These are phyloP conservation scores for Globisporangium cylindrosporum DNA, from an alignment of 352 stramenopile species.

Conservation along the genomic window DNA sequence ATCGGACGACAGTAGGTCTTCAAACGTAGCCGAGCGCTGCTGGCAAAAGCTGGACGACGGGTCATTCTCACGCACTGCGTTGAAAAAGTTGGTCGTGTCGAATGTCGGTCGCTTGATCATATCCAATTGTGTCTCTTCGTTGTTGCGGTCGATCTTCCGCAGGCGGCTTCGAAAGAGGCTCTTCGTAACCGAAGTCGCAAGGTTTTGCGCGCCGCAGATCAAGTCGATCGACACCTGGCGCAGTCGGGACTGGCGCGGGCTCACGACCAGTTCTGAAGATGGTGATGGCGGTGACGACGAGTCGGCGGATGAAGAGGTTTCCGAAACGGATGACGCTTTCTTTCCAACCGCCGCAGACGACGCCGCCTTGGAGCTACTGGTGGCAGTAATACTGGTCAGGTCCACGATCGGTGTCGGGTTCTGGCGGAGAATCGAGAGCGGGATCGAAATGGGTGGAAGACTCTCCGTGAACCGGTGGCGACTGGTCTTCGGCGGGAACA, in stretches of 20 bases:
- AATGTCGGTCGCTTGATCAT: conserved; percentile 62
- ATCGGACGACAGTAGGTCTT: conserved; percentile 73
- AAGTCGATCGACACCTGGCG: conserved; percentile 74
- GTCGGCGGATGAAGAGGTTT: background rate
- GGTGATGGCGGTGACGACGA: background rate
- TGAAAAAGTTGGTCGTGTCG: conserved; percentile 73
- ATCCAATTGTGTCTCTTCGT: conserved; percentile 57
- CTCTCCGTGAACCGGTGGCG: conserved; percentile 80
- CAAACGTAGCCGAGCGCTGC: conserved; percentile 71
- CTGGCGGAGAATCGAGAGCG: conserved; percentile 65
- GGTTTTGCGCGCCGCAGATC: conserved; percentile 69
- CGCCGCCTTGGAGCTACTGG: background rate
- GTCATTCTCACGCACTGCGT: conserved; percentile 80
- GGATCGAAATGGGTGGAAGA: conserved; percentile 79
- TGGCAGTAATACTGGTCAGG: conserved; percentile 14
- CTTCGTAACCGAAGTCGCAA: conserved; percentile 69
- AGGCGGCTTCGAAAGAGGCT: conserved; percentile 70
- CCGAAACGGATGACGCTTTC: conserved; percentile 7
- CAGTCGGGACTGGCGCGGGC: conserved; percentile 32
- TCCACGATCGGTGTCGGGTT: conserved; percentile 51
- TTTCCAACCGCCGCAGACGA: conserved; percentile 7
- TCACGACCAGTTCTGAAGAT: conserved; percentile 3
- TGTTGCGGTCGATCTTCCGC: conserved; percentile 51
- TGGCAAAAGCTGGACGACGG: conserved; percentile 76
- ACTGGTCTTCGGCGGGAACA: conserved; percentile 85